A percentile compares a stretch with the other conserved stretches of the same genome.
phyloP scores from a whole-genome alignment of 2,329 filamentous ascomycete genomes.

The Pseudogymnoascus sp. region DNA sequence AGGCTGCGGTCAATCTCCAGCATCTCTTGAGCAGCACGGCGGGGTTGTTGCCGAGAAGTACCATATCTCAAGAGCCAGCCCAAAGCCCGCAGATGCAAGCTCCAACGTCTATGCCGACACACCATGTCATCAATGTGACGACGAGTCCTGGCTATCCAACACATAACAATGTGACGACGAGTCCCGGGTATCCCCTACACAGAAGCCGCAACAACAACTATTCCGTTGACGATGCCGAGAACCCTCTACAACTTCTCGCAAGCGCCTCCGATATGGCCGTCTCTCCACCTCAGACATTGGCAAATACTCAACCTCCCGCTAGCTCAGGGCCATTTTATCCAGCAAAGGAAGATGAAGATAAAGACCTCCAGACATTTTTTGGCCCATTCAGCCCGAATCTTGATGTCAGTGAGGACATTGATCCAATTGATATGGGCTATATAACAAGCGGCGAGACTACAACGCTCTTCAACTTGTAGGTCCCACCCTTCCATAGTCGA shows the following conservation, averaged over 20 bases:
- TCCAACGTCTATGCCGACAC: neutral
- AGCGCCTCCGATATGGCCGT: constrained; percentile 57
- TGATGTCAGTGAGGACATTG: constrained; percentile 56
- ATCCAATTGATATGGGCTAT: constrained; percentile 64
- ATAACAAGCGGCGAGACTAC: constrained; percentile 59
- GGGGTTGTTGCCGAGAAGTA: constrained; percentile 29
- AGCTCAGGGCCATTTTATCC: constrained; percentile 14
- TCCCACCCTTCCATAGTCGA: constrained; percentile 11
- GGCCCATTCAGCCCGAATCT: constrained; percentile 55
- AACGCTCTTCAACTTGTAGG: constrained; percentile 58
- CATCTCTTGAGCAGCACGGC: constrained; percentile 44
- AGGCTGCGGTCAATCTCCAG: constrained; percentile 39
- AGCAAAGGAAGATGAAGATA: constrained; percentile 34
- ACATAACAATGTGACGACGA: neutral
- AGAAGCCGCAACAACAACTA: constrained; percentile 43
- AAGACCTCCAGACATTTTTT: constrained; percentile 58
- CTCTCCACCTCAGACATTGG: constrained; percentile 11
- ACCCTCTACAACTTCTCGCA: constrained; percentile 65
- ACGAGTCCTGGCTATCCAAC: neutral
- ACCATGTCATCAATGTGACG: neutral
- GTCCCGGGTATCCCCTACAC: neutral
- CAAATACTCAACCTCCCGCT: constrained; percentile 11
- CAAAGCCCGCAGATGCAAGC: constrained; percentile 16
- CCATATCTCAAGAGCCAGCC: constrained; percentile 17
- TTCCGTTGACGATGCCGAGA: constrained; percentile 65